These are phyloP conservation scores for Cronartium quercuum DNA, from an alignment of 1,284 basidiomycete species.

Conservation along the genomic window DNA sequence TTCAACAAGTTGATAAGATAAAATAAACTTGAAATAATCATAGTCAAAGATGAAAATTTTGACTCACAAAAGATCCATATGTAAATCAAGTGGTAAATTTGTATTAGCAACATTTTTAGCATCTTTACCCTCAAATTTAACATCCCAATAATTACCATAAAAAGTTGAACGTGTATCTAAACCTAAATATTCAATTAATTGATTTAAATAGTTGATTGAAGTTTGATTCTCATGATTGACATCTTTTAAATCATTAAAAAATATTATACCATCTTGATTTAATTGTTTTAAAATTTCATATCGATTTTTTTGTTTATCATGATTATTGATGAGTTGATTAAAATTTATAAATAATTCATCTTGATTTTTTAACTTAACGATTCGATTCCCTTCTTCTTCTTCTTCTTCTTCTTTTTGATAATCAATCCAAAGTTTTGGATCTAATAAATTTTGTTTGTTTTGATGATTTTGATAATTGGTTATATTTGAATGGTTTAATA, in stretches of 20 bases:
- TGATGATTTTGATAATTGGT: background rate
- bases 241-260: slow-evolving; percentile 58
- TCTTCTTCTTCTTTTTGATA: background rate
- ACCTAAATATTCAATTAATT: slow-evolving; percentile 63
- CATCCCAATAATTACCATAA: slow-evolving; percentile 85
- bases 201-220: slow-evolving; percentile 58
- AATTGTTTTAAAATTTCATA: slow-evolving; percentile 50
- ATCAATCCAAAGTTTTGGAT: slow-evolving; percentile 10
- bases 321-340: background rate
- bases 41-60: background rate
- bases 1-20: too few relatives aligned
- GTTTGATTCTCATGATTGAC: slow-evolving; percentile 51
- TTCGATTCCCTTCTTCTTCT: background rate
- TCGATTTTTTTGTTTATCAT: background rate
- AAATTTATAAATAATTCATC: slow-evolving; percentile 7
- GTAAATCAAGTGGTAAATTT: slow-evolving; percentile 76
- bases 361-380: background rate
- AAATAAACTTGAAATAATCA: background rate
- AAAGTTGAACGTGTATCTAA: slow-evolving; percentile 72
- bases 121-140: slow-evolving; percentile 62
- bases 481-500: background rate
- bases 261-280: slow-evolving; percentile 54
- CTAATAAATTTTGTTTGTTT: background rate
- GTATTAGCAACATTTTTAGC: slow-evolving; percentile 94
- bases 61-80: slow-evolving; percentile 83